phyloP scores from a whole-genome alignment of 441 rosid genomes.

The Theobroma grandiflorum region DNA sequence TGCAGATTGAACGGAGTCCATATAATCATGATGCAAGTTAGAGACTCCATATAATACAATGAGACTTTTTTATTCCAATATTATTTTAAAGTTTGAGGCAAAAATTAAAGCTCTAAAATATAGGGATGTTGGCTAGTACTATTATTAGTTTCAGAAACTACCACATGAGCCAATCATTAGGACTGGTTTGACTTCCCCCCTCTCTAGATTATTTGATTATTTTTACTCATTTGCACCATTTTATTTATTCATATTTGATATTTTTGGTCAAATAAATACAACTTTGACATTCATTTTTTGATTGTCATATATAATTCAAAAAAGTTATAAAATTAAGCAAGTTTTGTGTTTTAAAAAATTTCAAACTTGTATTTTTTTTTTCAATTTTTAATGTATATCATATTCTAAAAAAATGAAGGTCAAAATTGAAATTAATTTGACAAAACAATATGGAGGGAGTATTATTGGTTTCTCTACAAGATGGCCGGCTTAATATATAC shows the following conservation, averaged over 20 bases:
- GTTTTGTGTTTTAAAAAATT: background rate
- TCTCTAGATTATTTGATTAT: background rate
- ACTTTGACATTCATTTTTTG: background rate
- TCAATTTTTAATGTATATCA: background rate
- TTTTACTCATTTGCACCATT: background rate
- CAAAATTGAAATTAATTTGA: background rate
- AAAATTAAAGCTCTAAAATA: background rate
- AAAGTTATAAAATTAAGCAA: background rate
- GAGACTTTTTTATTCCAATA: background rate
- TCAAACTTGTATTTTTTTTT: background rate
- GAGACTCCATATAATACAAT: background rate
- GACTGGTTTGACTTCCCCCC: background rate
- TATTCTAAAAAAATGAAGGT: background rate
- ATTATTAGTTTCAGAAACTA: background rate
- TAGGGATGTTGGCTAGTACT: background rate
- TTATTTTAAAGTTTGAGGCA: background rate
- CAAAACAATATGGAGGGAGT: background rate
- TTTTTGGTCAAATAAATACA: background rate
- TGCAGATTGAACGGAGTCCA: background rate
- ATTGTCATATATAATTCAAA: background rate
- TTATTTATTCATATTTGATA: background rate
- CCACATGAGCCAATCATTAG: slow-evolving; percentile 27
- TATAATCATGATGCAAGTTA: slow-evolving; percentile 15
- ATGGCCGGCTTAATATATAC: background rate
- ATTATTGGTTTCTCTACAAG: background rate